Percentiles rank a stretch among this genome's conserved stretches.
phyloP scores from a whole-genome alignment of 2,329 filamentous ascomycete species.

The Colletotrichum costaricense region DNA sequence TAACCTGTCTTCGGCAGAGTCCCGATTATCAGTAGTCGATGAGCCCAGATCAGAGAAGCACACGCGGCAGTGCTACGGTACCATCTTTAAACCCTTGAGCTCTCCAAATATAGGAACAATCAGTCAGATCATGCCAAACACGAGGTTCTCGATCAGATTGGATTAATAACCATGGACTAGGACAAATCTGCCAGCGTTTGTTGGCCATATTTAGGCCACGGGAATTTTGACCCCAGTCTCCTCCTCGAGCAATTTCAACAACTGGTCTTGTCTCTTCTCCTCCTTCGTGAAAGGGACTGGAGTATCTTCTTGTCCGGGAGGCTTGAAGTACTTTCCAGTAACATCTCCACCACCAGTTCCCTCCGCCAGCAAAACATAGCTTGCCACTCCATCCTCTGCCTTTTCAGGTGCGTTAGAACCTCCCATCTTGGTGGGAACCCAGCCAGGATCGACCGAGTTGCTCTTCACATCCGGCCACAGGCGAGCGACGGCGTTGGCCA shows the following conservation, averaged over 20 bases:
- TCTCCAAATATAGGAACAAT: neutral
- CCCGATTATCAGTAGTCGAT: neutral
- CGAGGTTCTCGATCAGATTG: neutral
- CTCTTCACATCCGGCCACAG: conserved; percentile 54
- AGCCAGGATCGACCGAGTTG: conserved; percentile 63
- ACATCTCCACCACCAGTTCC: conserved; percentile 47
- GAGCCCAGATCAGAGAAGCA: too few species aligned
- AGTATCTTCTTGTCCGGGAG: conserved; percentile 42
- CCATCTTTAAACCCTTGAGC: neutral
- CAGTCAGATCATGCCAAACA: neutral
- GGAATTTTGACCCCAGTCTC: conserved; percentile 39
- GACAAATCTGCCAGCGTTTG: neutral
- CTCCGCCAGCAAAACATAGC: conserved; percentile 59
- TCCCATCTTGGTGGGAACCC: conserved; percentile 67
- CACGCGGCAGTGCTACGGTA: neutral
- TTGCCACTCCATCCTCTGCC: conserved; percentile 57
- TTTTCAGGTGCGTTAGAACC: conserved; percentile 58
- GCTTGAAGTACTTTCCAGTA: conserved; percentile 52
- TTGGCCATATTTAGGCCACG: neutral
- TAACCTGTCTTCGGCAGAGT: neutral
- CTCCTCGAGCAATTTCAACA: conserved; percentile 50
- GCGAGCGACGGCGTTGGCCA: conserved; percentile 65
- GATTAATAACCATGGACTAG: neutral
- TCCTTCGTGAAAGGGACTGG: conserved; percentile 48
- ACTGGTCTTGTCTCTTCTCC: conserved; percentile 53